phyloP scores from a whole-genome alignment of 2,329 filamentous ascomycete species.

The Aspergillus fumigatus region DNA sequence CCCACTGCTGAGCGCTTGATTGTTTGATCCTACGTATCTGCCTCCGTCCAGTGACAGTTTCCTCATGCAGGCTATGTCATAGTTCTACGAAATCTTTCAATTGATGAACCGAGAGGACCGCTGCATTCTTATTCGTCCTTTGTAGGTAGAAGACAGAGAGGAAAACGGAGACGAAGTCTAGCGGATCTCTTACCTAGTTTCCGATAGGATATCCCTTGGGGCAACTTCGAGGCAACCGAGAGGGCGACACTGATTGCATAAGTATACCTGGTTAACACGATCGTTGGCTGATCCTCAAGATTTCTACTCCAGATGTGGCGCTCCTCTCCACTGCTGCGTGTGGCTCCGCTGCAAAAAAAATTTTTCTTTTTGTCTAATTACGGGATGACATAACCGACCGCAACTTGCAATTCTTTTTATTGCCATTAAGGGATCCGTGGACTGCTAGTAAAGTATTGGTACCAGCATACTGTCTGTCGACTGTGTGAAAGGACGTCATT shows the following conservation, averaged over 20 bases:
- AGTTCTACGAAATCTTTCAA: neutral
- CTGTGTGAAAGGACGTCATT: neutral
- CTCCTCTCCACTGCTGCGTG: neutral
- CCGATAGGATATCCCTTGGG: neutral
- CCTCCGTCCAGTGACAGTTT: neutral
- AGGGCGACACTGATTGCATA: neutral
- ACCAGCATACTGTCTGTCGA: neutral
- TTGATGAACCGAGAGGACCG: neutral
- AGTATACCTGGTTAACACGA: neutral
- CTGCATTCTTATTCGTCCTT: neutral
- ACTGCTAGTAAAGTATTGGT: neutral
- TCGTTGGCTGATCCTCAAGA: neutral
- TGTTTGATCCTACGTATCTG: neutral
- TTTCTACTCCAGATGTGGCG: neutral
- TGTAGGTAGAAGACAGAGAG: neutral
- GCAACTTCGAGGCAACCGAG: neutral
- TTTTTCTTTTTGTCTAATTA: neutral
- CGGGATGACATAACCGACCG: neutral
- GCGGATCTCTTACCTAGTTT: neutral
- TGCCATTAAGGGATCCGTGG: neutral
- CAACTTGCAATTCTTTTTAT: neutral
- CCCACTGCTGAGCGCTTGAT: neutral
- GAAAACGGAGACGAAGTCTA: neutral
- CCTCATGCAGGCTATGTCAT: neutral
- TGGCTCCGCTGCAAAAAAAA: neutral